Conservation (phyloP, 306 rosid genomes). For the Sicyos baderoa region DNA sequence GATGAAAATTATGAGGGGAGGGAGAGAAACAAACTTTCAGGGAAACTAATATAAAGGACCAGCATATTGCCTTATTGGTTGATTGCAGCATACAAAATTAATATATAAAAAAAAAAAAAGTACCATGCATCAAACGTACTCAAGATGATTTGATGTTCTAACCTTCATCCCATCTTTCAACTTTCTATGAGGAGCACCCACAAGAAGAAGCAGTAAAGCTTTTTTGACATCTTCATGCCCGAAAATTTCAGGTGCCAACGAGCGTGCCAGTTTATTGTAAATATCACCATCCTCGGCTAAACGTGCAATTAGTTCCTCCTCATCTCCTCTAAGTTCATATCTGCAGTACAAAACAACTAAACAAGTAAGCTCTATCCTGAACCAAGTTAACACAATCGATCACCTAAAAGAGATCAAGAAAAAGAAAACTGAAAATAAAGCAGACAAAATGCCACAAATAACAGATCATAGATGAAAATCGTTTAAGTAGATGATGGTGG, state of each 20-base stretch:
- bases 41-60: neutral
- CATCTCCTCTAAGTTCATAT: conserved; percentile 78
- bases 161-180: conserved; percentile 98
- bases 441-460: neutral
- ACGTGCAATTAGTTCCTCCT: conserved; percentile 62
- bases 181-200: conserved; percentile 85
- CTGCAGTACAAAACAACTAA: conserved; percentile 33
- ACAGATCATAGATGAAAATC: neutral
- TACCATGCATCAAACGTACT: neutral
- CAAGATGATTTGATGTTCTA: conserved; percentile 6
- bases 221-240: conserved; percentile 95
- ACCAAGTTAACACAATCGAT: neutral
- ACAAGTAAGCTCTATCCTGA: neutral
- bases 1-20: neutral
- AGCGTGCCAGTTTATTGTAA: conserved; percentile 71
- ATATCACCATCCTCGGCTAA: conserved; percentile 88
- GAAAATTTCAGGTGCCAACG: conserved; percentile 95
- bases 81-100: neutral
- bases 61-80: neutral
- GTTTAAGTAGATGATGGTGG: neutral
- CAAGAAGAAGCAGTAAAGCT: conserved; percentile 87
- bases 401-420: neutral
- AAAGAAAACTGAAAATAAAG: neutral
- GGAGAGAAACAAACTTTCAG: neutral
- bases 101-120: neutral